Conservation (phyloP, 2,329 filamentous ascomycete species). For the Pseudogymnoascus sp. region DNA sequence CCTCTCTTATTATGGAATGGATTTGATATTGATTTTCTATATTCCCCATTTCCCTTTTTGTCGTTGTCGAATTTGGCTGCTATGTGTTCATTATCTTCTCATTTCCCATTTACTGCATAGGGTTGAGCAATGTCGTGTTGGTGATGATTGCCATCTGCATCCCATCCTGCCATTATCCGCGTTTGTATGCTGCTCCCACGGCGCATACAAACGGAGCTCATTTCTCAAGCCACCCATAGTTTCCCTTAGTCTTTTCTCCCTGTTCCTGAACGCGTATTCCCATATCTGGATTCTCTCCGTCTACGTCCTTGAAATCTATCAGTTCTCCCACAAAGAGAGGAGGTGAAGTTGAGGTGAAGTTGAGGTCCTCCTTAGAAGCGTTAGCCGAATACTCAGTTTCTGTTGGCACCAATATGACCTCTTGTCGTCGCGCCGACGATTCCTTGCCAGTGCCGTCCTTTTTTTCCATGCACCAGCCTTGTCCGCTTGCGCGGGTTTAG, state of each 20-base stretch:
- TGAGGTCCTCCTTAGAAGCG: background rate
- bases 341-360: background rate
- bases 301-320: background rate
- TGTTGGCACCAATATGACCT: background rate
- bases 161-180: background rate
- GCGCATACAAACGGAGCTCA: background rate
- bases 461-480: background rate
- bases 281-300: background rate
- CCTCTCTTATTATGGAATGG: no score
- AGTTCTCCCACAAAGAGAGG: background rate
- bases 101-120: background rate
- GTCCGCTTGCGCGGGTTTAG: background rate
- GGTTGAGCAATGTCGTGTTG: no score
- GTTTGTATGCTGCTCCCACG: background rate
- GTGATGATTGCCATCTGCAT: background rate
- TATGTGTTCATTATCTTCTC: no score
- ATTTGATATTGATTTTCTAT: no score
- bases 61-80: no score
- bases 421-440: background rate
- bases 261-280: background rate
- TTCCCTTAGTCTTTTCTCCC: background rate
- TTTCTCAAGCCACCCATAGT: background rate
- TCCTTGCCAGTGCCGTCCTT: background rate
- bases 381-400: background rate
- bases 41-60: no score